Evolutionary conservation across 495 filamentous ascomycete species (phyloP).

Genomic region (Podospora pseudoanserina): DNA sequence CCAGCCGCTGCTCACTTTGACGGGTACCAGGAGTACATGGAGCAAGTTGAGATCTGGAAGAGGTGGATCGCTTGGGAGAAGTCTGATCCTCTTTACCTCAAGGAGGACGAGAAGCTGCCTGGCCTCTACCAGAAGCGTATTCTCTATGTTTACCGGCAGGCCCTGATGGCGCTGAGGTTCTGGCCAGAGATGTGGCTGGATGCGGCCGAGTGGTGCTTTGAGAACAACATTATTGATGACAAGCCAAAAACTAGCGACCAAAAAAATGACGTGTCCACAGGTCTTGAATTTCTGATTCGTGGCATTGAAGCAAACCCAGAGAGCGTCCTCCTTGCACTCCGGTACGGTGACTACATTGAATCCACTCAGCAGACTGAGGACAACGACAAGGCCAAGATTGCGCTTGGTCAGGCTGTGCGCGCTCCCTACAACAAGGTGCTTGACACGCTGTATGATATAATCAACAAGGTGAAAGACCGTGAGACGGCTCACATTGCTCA

Average conservation of each 20-base stretch:
- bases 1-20: slow-evolving; percentile 74
- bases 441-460: slow-evolving; percentile 76
- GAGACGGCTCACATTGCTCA: slow-evolving; percentile 67
- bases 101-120: slow-evolving; percentile 76
- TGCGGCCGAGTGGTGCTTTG: slow-evolving; percentile 87
- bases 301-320: slow-evolving; percentile 90
- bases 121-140: slow-evolving; percentile 70
- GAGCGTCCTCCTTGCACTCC: slow-evolving; percentile 83
- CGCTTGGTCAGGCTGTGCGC: slow-evolving; percentile 68
- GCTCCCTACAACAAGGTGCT: slow-evolving; percentile 80
- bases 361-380: slow-evolving; percentile 63
- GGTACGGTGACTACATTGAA: slow-evolving; percentile 82
- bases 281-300: slow-evolving; percentile 64
- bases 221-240: slow-evolving; percentile 67
- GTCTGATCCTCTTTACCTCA: slow-evolving; percentile 79
- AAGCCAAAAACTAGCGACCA: slow-evolving; percentile 49
- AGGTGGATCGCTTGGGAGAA: slow-evolving; percentile 94
- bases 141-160: slow-evolving; percentile 88
- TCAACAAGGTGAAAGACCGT: slow-evolving; percentile 66
- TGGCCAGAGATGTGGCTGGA: slow-evolving; percentile 96
- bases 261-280: slow-evolving; percentile 53
- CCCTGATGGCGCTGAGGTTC: slow-evolving; percentile 88
- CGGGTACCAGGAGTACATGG: slow-evolving; percentile 76
- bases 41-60: slow-evolving; percentile 89
- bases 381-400: slow-evolving; percentile 63